Evolutionary conservation across 306 rosid genomes (phyloP), one percentile per base, ranked within the genome.

Genomic region (Carpinus viminea): DNA sequence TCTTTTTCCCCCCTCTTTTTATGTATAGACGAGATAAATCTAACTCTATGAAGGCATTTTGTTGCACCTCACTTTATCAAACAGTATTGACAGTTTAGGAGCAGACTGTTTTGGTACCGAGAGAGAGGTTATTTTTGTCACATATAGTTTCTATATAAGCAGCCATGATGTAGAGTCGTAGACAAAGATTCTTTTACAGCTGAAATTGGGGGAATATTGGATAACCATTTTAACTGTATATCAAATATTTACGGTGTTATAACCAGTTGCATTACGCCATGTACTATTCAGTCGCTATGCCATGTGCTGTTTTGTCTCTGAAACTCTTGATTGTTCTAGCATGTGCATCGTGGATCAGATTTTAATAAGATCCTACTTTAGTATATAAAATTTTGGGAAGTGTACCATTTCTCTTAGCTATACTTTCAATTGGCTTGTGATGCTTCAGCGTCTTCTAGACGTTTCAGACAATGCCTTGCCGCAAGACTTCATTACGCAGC

Each of bases 401-500:
- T 24, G 26, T 24, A 24, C 26, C 26, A 24, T 24, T 24, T 24
- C 26, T 24, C 26, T 79, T 76, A 75, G 66, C 79, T 78, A 16
- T 68, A 81, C 43, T 80, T 68, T 66, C 66, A 47, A 76, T 76
- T 80, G 38, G 17, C 79, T 5, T 60, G 74, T 74, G 53, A 71
- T 78, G 70, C 76, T 62, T 83, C 90, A 55, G 81, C 75, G 72
- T 60, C 72, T 20, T 3, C 10, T n/a, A 78, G 80, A 68, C 8
- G 72, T 46, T 13, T 64, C 74, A 57, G 57, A 85, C 73, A 52
- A 75, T 68, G 82, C 79, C n/a, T 76, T 84, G 79, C 78, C 87
- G 1, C 76, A 81, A 76, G 94, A 88, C 66, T 91, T 84, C 75
- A 81, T 93, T 10, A 81, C 86, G 73, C 77, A 89, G 78, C 94